Evolutionary conservation across 148 eudicot species (phyloP).

Genomic region (Arbutus unedo): DNA sequence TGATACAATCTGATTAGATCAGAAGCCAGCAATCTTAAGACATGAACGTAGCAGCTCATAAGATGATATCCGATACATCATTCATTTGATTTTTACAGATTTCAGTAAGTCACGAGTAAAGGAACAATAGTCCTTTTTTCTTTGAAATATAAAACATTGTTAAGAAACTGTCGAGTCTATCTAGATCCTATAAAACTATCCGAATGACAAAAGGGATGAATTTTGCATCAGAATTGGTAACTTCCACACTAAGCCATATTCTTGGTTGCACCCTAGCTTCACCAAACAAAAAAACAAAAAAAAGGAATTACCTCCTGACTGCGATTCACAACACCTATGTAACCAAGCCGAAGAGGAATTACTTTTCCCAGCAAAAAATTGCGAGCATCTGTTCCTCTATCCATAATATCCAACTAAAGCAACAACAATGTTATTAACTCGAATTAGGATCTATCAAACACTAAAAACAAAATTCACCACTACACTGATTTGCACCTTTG

Average conservation of each 20-base stretch:
- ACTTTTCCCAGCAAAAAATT: constrained; percentile 91
- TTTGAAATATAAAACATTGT: neutral
- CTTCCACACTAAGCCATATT: neutral
- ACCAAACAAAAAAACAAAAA: neutral
- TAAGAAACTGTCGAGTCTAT: neutral
- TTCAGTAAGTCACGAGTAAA: neutral
- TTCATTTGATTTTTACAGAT: neutral
- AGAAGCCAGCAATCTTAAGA: constrained; percentile 11
- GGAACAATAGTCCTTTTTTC: neutral
- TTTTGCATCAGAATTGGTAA: neutral
- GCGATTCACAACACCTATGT: constrained; percentile 89
- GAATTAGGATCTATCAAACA: neutral
- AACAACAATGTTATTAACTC: constrained; percentile 12
- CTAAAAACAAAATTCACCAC: neutral
- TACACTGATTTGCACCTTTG: constrained; percentile 54
- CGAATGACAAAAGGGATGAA: neutral
- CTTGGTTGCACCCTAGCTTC: neutral
- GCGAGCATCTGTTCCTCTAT: constrained; percentile 93
- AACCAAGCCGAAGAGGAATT: constrained; percentile 88
- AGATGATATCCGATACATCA: neutral
- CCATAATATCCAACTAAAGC: constrained; percentile 87
- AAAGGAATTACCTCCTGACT: constrained; percentile 72
- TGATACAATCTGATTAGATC: constrained; percentile 8
- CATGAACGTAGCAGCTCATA: neutral
- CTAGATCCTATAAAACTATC: neutral